Evolutionary conservation across 345 rosid genomes (phyloP).

Genomic region (Jatropha curcas): DNA sequence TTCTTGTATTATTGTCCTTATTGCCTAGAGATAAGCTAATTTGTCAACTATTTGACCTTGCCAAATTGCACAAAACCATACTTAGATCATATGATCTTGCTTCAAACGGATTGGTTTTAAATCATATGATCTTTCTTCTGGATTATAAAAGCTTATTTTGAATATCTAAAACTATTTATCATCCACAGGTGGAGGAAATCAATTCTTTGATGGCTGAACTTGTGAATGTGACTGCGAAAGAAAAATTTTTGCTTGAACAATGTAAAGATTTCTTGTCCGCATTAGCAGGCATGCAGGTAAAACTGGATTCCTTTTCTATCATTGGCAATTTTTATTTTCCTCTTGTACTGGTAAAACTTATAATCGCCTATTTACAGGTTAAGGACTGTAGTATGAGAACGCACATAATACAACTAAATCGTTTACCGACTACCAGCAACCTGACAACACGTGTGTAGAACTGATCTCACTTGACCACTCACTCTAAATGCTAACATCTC

Average conservation of each 20-base stretch:
- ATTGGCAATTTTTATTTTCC: neutral
- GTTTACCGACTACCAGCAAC: conserved; percentile 47
- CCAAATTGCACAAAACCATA: neutral
- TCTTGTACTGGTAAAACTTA: conserved; percentile 6
- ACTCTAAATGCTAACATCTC: conserved; percentile 60
- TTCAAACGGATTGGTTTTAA: conserved; percentile 1
- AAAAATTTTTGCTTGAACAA: conserved; percentile 59
- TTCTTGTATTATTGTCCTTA: neutral
- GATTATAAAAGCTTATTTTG: neutral
- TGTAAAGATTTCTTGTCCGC: conserved; percentile 68
- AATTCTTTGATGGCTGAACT: conserved; percentile 64
- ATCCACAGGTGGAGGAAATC: conserved; percentile 72
- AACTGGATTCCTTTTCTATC: neutral
- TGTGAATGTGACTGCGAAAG: conserved; percentile 61
- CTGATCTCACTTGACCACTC: conserved; percentile 67
- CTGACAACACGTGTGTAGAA: conserved; percentile 71
- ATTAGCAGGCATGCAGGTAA: conserved; percentile 82
- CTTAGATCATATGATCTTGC: neutral
- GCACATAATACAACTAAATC: conserved; percentile 70
- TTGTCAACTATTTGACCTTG: neutral
- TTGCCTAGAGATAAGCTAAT: conserved; percentile 4
- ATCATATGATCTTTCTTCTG: neutral
- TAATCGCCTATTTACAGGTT: conserved; percentile 45
- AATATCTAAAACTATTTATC: neutral
- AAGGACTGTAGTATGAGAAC: conserved; percentile 87